Base-by-base conservation (phyloP, 2,329 filamentous ascomycete species). In the Colletotrichum sojae region DNA sequence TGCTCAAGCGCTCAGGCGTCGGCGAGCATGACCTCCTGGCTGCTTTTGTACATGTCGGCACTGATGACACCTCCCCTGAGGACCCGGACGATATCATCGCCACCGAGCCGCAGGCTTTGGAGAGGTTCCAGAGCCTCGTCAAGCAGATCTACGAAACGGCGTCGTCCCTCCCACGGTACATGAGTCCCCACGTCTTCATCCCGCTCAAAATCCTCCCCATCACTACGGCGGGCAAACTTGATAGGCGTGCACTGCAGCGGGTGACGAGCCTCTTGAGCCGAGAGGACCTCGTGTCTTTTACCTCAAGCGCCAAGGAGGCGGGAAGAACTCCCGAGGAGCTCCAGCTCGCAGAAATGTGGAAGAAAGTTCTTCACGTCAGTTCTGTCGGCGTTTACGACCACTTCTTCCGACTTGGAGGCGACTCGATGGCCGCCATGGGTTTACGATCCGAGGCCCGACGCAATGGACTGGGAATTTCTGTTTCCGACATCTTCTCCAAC, bases 401-500 rank as follows among this genome's bases (percentile, higher is more conserved):
- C 55, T 77, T 77, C 54, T 72, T 77, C 18, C 53, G 67, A 3
- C 64, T 75, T 1, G 74, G 72, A 3, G 71, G 75, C 2, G 72
- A 76, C 63, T 77, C 76, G 0, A 62, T 76, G 15, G 56, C 60
- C 1, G 73, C 75, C 10, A 77, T 77, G 70, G 70, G 69, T 25
- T 63, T 75, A 4, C 61, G 69, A 1, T 43, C 54, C 9, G 36
- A 59, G 6, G 54, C 55, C 6, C 54, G 46, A 18, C 20, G 55
- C 2, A n/a, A 10, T 4, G 62, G 62, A 15, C 5, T 58, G 4
- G 25, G n/a, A 2, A 52, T 65, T 6, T 59, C 54, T 3, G 55
- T 65, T 6, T 40, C 54, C 8, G 54, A 65, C 39, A 59, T 65
- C 8, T 65, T 65, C 9, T 43, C 52, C 6, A 57, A 57, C 10